Evolutionary conservation across 345 rosid genomes (phyloP), one percentile per base, ranked within the genome.

Genomic region (Eucalyptus victrix): DNA sequence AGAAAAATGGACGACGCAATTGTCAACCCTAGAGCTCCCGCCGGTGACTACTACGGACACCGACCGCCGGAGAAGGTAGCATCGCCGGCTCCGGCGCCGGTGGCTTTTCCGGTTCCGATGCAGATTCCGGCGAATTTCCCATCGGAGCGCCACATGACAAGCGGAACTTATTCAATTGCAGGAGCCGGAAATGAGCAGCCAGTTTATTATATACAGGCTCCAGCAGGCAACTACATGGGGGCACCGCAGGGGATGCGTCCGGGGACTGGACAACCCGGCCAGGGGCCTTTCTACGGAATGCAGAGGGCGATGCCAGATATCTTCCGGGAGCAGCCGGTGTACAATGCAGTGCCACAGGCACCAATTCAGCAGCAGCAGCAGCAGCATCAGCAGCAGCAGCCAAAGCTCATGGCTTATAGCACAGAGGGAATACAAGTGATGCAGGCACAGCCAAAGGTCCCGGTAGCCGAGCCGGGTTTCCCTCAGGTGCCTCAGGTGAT

Each of bases 401-500:
- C 83, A 37, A 72, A 72, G 83, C 15, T 72, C 45, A 93, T 91
- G 56, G 92, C 60, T 49, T 91, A 30, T 24, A 7, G 88, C 86
- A 40, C 90, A 9, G 89, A 88, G 86, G 92, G 93, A 72, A 76
- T 90, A 51, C 85, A 89, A 88, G 92, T 87, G 53, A 44, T 87
- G 88, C 83, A 72, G 45, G 16, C 45, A 37, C 93, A 88, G 80
- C 86, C 87, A n/a, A 92, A 89, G 88, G 87, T 88, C 60, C 91
- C 87, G 12, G 88, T 87, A 87, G 89, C 92, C 1, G 94, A 93
- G 87, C 62, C 89, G 3, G 93, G 94, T 14, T 92, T 89, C 88
- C 85, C 93, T 40, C 96, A 92, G 87, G 89, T 94, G 81, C 83
- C 93, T 40, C 96, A 92, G 87, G 89, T 94, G 87, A 94, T 88